phyloP scores from a whole-genome alignment of 768 basidiomycete species.

The Boletus pseudopeckii region DNA sequence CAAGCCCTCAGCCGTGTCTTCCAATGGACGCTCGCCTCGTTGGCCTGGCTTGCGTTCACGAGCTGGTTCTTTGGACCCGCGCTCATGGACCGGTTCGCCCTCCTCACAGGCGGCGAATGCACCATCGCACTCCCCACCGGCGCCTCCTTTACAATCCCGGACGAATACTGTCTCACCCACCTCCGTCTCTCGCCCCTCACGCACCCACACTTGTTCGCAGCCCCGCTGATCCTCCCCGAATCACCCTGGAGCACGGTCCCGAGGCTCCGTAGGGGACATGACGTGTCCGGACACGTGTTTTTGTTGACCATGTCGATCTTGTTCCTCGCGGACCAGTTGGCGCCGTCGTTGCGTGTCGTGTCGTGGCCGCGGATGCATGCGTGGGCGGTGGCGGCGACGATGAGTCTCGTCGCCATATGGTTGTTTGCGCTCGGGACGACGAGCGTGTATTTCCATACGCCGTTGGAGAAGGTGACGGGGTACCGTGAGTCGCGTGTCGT shows the following conservation, averaged over 20 bases:
- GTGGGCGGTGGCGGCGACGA: constrained; percentile 44
- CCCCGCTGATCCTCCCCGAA: constrained; percentile 35
- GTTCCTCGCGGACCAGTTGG: constrained; percentile 76
- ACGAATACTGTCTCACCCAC: constrained; percentile 52
- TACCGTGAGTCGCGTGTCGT: constrained; percentile 54
- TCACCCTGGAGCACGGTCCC: constrained; percentile 50
- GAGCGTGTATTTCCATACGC: constrained; percentile 87
- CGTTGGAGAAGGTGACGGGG: constrained; percentile 83
- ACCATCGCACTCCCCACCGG: constrained; percentile 60
- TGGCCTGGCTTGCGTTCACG: constrained; percentile 72
- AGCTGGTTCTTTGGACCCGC: constrained; percentile 88
- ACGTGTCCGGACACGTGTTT: constrained; percentile 93
- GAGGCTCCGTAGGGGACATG: constrained; percentile 76
- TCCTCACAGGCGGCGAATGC: constrained; percentile 74
- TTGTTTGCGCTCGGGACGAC: constrained; percentile 76
- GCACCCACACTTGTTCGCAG: constrained; percentile 62
- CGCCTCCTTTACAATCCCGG: constrained; percentile 49
- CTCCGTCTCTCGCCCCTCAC: constrained; percentile 52
- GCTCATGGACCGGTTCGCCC: constrained; percentile 62
- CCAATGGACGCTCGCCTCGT: constrained; percentile 58
- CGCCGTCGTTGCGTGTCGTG: constrained; percentile 44
- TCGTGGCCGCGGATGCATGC: constrained; percentile 45
- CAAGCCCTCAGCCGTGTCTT: constrained; percentile 42
- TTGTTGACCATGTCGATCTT: constrained; percentile 76
- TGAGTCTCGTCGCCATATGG: constrained; percentile 58